A percentile compares a stretch with the other conserved stretches of the same genome.
Evolutionary conservation across 2,329 filamentous ascomycete genomes (phyloP).

Genomic region (Ilyonectria destructans): DNA sequence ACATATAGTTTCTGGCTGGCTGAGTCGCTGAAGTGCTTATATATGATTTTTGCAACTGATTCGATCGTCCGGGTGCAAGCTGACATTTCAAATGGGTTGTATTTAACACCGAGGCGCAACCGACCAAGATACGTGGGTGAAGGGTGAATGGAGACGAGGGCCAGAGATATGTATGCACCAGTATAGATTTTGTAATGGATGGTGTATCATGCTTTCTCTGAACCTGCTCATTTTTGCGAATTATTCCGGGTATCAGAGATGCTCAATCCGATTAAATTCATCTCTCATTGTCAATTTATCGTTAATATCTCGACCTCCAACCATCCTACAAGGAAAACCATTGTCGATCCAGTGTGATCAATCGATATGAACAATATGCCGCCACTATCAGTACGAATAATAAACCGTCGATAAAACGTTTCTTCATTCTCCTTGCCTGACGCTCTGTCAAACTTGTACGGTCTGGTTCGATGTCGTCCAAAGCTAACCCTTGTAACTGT

Average conservation of each 20-base stretch:
- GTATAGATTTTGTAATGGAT: background rate
- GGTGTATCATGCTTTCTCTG: too few species aligned
- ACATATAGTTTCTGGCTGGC: conserved; percentile 93
- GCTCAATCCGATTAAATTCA: too few species aligned
- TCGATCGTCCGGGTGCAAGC: conserved; percentile 67
- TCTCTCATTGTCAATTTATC: too few species aligned
- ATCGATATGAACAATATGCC: too few species aligned
- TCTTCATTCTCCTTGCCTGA: background rate
- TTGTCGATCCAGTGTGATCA: too few species aligned
- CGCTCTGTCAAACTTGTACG: background rate
- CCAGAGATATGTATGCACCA: too few species aligned
- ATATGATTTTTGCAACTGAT: conserved; percentile 78
- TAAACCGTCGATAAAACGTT: too few species aligned
- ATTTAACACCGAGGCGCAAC: conserved; percentile 67
- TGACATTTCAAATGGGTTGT: conserved; percentile 64
- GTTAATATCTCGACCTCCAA: too few species aligned
- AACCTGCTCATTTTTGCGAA: too few species aligned
- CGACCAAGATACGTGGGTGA: conserved; percentile 50
- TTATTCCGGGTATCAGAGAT: too few species aligned
- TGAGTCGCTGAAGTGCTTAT: conserved; percentile 89
- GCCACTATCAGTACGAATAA: too few species aligned
- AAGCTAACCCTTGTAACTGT: background rate
- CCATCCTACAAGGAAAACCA: too few species aligned
- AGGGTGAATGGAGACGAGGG: background rate
- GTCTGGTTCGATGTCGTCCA: background rate